Evolutionary conservation across 2,329 filamentous ascomycete species (phyloP).

Genomic region (Aphanoascus verrucosus): DNA sequence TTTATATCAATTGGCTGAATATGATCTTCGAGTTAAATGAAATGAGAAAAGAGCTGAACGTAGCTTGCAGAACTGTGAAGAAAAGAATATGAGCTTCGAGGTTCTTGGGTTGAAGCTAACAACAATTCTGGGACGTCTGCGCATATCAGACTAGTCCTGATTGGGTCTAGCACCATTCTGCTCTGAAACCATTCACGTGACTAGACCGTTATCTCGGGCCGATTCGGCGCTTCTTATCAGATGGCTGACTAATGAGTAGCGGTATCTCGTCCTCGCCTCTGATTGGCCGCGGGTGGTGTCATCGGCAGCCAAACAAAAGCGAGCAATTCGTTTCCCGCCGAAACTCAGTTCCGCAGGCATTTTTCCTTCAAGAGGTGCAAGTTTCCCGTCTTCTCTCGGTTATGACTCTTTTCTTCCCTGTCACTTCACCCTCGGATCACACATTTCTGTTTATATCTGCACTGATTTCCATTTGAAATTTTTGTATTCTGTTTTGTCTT

Average conservation of each 20-base stretch:
- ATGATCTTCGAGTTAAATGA: no score
- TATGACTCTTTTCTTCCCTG: background rate
- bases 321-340: background rate
- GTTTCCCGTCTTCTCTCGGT: background rate
- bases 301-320: background rate
- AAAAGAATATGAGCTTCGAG: no score
- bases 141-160: no score
- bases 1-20: no score
- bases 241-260: background rate
- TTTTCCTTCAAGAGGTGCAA: background rate
- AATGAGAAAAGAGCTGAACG: background rate
- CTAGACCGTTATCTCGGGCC: background rate
- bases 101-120: no score
- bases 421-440: background rate
- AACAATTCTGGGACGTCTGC: no score
- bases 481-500: background rate
- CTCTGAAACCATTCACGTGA: no score
- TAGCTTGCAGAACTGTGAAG: no score
- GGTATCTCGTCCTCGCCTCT: background rate
- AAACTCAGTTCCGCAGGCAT: background rate
- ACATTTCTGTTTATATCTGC: background rate
- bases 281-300: conserved; percentile 10
- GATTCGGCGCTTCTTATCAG: background rate
- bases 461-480: background rate
- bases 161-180: no score